Base-by-base conservation (phyloP, 345 rosid species). In the Punica granatum region DNA sequence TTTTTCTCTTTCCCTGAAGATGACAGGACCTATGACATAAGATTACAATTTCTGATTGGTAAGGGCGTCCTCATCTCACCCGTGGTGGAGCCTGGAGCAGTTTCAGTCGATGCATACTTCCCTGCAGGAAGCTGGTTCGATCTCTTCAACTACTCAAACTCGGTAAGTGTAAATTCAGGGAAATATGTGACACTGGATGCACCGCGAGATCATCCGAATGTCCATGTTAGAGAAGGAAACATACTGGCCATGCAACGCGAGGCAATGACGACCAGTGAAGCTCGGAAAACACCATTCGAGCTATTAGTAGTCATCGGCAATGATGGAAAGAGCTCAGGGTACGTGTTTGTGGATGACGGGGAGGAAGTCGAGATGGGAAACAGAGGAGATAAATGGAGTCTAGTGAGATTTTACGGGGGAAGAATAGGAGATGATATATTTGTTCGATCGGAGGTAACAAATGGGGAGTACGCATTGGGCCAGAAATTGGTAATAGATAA, bases 1-100 rank as follows among this genome's bases (percentile, higher is more conserved):
- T 90, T 88, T 76, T 90, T 90, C 80, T 80, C 92, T 0, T 86
- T 88, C 67, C 85, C 92, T 2, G 67, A 64, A 54, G 97, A 90
- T 66, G 66, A 67, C 23, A 63, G 68, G 4, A 88, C 89, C 4
- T 88, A 86, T 48, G 78, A 69, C 11, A 77, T 90, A 69, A 64
- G 39, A 59, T 61, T 77, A 0, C 92, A 90, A 73, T 90, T 90
- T 67, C 72, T 86, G 36, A 54, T 88, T 0, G 92, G 95, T 3
- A 80, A 74, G 70, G 83, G 86, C 33, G 74, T 90, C 26, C 63
- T 90, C 80, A 82, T 90, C 14, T 82, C 90, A 12, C 95, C 95
- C 0, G 90, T 76, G 4, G 30, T 88, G 23, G 63, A 69, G 63
- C 30, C 73, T 26, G 86, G 81, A 31, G 69, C 71, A 15, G 69